A percentile compares a stretch with the other conserved stretches of the same genome.
Conservation (phyloP, 2,329 filamentous ascomycete genomes). For the Epichloe gansuensis region DNA sequence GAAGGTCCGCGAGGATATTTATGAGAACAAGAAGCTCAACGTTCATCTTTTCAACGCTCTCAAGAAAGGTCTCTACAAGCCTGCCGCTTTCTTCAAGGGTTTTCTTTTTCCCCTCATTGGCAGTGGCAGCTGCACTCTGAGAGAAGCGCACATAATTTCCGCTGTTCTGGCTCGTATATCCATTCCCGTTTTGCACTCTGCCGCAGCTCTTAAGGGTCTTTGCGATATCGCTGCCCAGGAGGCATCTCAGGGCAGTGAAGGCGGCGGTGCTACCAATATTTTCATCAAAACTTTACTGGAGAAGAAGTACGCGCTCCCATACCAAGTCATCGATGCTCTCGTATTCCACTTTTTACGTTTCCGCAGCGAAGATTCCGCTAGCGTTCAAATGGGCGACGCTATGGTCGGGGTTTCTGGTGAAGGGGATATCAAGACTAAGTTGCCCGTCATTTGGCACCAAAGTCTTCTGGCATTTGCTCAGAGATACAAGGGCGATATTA, state of each 20-base stretch:
- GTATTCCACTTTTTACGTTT: slow-evolving; percentile 97
- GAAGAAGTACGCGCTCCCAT: slow-evolving; percentile 94
- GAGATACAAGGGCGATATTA: slow-evolving; percentile 90
- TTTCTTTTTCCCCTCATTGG: slow-evolving; percentile 82
- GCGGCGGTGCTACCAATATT: slow-evolving; percentile 83
- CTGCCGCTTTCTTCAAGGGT: slow-evolving; percentile 92
- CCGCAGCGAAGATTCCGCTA: slow-evolving; percentile 52
- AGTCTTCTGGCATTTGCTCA: slow-evolving; percentile 85
- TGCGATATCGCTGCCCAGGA: slow-evolving; percentile 93
- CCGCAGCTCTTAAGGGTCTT: slow-evolving; percentile 77
- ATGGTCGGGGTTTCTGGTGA: slow-evolving; percentile 34
- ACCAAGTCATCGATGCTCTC: slow-evolving; percentile 83
- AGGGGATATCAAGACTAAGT: slow-evolving; percentile 43
- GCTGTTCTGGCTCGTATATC: slow-evolving; percentile 75
- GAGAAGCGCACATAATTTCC: slow-evolving; percentile 84
- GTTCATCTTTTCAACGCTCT: slow-evolving; percentile 87
- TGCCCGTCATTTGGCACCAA: slow-evolving; percentile 96
- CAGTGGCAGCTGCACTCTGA: slow-evolving; percentile 76
- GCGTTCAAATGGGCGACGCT: slow-evolving; percentile 37
- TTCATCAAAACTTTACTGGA: slow-evolving; percentile 89
- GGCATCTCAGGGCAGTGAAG: slow-evolving; percentile 68
- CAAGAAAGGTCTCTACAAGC: slow-evolving; percentile 88
- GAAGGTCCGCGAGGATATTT: slow-evolving; percentile 84
- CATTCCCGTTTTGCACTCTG: slow-evolving; percentile 83
- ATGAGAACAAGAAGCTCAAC: slow-evolving; percentile 88